A percentile compares a stretch with the other conserved stretches of the same genome.
phyloP scores from a whole-genome alignment of 1,284 basidiomycete genomes.

The Takashimella koratensis region DNA sequence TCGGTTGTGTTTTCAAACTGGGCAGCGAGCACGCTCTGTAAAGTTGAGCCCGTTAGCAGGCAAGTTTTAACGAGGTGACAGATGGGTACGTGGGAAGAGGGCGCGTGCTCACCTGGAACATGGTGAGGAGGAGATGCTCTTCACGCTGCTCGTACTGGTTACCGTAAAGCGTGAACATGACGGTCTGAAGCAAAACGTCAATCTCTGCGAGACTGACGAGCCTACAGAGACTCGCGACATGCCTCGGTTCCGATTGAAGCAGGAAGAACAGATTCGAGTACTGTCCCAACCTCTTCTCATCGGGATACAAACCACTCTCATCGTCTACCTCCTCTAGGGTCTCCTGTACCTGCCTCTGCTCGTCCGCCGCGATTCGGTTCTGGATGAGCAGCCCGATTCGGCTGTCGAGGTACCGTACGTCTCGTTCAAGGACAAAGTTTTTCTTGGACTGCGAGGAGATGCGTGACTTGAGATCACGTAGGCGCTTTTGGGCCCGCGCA shows the following conservation, averaged over 20 bases:
- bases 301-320: constrained; percentile 70
- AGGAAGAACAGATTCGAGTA: constrained; percentile 99
- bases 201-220: constrained; percentile 94
- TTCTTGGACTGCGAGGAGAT: constrained; percentile 99
- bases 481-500: constrained; percentile 92
- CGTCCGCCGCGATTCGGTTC: constrained; percentile 94
- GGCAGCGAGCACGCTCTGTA: constrained; percentile 89
- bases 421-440: constrained; percentile 97
- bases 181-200: constrained; percentile 96
- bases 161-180: constrained; percentile 99
- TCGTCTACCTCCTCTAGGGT: constrained; percentile 93
- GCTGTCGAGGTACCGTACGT: constrained; percentile 96
- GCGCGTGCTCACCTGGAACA: constrained; percentile 67
- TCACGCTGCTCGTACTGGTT: constrained; percentile 99
- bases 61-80: too few species aligned
- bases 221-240: constrained; percentile 94
- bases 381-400: constrained; percentile 97
- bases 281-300: constrained; percentile 83
- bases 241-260: constrained; percentile 93
- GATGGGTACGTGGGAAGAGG: too few species aligned
- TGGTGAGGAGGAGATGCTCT: constrained; percentile 95
- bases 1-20: constrained; percentile 98
- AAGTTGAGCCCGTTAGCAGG: background rate
- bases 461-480: constrained; percentile 92
- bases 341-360: constrained; percentile 91